phyloP scores from a whole-genome alignment of 2,329 filamentous ascomycete species.

The Aureobasidium sp. region DNA sequence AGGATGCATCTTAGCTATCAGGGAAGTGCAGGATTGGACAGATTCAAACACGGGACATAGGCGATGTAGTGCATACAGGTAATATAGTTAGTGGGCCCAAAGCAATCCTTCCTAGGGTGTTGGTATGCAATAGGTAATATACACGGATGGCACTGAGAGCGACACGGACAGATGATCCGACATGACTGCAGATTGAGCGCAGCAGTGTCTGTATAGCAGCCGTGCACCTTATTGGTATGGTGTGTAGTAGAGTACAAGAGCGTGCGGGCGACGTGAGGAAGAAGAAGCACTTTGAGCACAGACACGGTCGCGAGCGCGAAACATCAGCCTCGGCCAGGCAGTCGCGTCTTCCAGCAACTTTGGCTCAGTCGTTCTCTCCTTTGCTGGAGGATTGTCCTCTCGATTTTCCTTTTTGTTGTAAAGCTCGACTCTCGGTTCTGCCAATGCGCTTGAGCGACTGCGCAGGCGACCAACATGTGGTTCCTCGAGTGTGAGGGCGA shows the following conservation, averaged over 20 bases:
- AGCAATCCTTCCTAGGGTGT: neutral
- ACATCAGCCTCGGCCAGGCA: constrained; percentile 18
- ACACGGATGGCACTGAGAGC: neutral
- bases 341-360: constrained; percentile 15
- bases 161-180: no score
- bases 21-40: neutral
- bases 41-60: neutral
- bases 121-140: neutral
- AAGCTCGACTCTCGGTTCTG: no score
- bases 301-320: constrained; percentile 10
- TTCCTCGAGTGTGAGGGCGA: constrained; percentile 61
- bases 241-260: neutral
- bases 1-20: neutral
- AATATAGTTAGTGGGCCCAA: neutral
- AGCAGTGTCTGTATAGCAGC: neutral
- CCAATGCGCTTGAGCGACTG: neutral
- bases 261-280: no score
- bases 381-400: no score
- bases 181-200: neutral
- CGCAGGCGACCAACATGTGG: constrained; percentile 49
- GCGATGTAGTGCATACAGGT: neutral
- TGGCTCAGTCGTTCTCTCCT: neutral
- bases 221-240: neutral
- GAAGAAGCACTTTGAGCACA: constrained; percentile 7
- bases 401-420: no score